Percentiles rank a stretch among this genome's conserved stretches.
phyloP scores from a whole-genome alignment of 148 eudicot species.

The Rhododendron vialii region DNA sequence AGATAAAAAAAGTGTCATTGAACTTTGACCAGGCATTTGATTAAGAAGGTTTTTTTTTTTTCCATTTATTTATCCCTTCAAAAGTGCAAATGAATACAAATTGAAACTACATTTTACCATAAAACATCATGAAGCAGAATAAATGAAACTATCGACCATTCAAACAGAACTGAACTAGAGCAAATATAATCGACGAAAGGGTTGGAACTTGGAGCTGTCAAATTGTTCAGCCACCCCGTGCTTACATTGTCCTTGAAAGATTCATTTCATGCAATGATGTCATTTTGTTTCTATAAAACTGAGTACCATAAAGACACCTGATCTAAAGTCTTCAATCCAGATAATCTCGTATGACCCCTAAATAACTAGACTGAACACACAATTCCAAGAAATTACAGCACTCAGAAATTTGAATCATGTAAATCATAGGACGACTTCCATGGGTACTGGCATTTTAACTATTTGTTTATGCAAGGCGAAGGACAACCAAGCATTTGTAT shows the following conservation, averaged over 20 bases:
- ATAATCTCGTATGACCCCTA: background rate
- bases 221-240: background rate
- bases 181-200: background rate
- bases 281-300: background rate
- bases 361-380: background rate
- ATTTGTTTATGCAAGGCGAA: background rate
- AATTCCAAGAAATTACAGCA: background rate
- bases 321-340: background rate
- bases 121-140: background rate
- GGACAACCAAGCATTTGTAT: slow-evolving; percentile 6
- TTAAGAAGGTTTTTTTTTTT: background rate
- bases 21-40: background rate
- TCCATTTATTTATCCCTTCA: background rate
- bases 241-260: background rate
- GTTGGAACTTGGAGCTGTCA: slow-evolving; percentile 1
- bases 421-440: background rate
- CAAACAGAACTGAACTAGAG: background rate
- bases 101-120: background rate
- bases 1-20: background rate
- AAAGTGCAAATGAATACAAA: background rate
- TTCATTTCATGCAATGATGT: background rate
- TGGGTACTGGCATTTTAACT: background rate
- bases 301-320: background rate
- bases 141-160: background rate
- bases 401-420: background rate